phyloP scores from a whole-genome alignment of 2,329 filamentous ascomycete genomes.

The Ramularia endophylla region DNA sequence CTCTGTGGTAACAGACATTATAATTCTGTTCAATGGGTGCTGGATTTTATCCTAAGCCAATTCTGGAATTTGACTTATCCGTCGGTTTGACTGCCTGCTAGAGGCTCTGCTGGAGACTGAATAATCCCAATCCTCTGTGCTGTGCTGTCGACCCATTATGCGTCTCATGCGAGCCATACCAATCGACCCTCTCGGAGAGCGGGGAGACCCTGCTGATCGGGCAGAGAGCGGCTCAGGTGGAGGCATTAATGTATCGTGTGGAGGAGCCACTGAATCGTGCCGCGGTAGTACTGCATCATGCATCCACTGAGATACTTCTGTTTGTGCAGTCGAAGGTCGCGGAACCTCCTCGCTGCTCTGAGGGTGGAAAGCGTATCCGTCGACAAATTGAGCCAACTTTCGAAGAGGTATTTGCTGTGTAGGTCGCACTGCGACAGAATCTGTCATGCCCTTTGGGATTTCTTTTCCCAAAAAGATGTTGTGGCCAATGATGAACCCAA shows the following conservation, averaged over 20 bases:
- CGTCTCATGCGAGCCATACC: constrained; percentile 4
- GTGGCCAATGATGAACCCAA: constrained; percentile 52
- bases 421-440: too few relatives aligned
- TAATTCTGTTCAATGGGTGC: too few relatives aligned
- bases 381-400: constrained; percentile 4
- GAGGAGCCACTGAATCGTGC: too few relatives aligned
- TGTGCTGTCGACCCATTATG: constrained; percentile 5
- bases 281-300: constrained; percentile 2
- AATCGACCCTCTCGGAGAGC: background rate
- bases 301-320: constrained; percentile 11
- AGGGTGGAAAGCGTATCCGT: constrained; percentile 7
- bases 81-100: constrained; percentile 7
- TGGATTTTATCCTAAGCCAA: constrained; percentile 1
- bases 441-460: background rate
- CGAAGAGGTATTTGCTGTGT: background rate
- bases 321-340: constrained; percentile 8
- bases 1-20: too few relatives aligned
- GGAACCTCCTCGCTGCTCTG: constrained; percentile 3
- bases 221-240: constrained; percentile 3
- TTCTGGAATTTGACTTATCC: constrained; percentile 8
- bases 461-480: constrained; percentile 33
- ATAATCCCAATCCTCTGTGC: constrained; percentile 1
- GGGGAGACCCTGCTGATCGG: background rate
- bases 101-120: constrained; percentile 7
- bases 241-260: constrained; percentile 1